Conservation (phyloP, 192 early-diverging fungal species). For the Geranomyces variabilis region DNA sequence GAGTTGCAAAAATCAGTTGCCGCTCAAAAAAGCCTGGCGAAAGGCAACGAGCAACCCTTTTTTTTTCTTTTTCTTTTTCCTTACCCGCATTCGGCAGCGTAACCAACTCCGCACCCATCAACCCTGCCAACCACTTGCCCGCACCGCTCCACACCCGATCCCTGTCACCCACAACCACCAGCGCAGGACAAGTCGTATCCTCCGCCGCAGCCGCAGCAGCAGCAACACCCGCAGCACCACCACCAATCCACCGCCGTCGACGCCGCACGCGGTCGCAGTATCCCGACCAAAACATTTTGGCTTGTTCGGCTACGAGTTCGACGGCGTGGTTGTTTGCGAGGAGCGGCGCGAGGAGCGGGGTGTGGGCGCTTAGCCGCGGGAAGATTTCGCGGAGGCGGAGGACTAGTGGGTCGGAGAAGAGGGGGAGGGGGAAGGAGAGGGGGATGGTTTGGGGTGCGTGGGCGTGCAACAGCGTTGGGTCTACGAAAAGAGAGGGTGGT, state of each 20-base stretch:
- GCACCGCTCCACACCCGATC: conserved; percentile 6
- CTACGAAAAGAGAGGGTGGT: neutral
- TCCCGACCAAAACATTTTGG: conserved; percentile 25
- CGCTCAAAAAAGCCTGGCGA: neutral
- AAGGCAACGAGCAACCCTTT: no score
- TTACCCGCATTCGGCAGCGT: conserved; percentile 10
- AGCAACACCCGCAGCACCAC: neutral
- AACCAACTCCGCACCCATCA: conserved; percentile 15
- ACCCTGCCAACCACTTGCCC: conserved; percentile 1
- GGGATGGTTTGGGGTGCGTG: neutral
- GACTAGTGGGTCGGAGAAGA: conserved; percentile 31
- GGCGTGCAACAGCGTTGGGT: conserved; percentile 11
- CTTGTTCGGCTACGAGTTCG: conserved; percentile 24
- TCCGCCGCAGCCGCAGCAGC: neutral
- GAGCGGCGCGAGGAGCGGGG: conserved; percentile 1
- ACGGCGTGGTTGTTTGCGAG: conserved; percentile 17
- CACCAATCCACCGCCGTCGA: conserved; percentile 10
- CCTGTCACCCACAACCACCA: conserved; percentile 1
- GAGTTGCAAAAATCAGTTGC: neutral
- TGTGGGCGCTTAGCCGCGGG: neutral
- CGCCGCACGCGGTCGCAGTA: conserved; percentile 3
- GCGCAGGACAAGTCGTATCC: neutral
- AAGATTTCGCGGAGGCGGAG: conserved; percentile 27
- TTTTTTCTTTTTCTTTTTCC: neutral
- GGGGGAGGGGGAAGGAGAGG: conserved; percentile 11